Evolutionary conservation across 2,329 filamentous ascomycete genomes (phyloP), one percentile per base, ranked within the genome.

Genomic region (Dactylonectria estremocensis): DNA sequence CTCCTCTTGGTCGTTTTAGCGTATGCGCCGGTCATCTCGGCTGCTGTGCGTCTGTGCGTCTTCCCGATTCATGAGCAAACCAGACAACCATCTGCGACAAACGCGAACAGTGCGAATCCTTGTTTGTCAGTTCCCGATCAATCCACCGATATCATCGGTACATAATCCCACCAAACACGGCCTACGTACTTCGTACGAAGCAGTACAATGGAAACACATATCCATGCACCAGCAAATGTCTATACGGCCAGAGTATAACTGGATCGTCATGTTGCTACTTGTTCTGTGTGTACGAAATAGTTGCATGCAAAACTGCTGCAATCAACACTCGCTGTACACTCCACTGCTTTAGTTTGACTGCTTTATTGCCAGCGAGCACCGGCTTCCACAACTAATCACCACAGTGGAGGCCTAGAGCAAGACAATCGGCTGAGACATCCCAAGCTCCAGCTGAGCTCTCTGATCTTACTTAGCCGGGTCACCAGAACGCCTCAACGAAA

Each of bases 401-500:
- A 48, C 46, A 52, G 66, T 64, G 43, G 37, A 37, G 24, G 24
- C 24, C 7, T 28, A 7, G 24, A 28, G 7, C 49, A 16, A 18
- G 46, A 11, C 63, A 43, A 61, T 40, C 58, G 46, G 50, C 64
- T 69, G 62, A 70, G 68, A 75, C 72, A 64, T 50, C 49, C 46
- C 35, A 37, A 71, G 61, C 66, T 58, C 49, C 49, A 63, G 61
- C 50, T 67, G 48, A 53, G 61, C 62, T 40, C 52, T 64, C 60
- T 45, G n/a, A 50, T 62, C 67, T 55, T 55, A 53, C 35, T 60
- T 60, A 37, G 49, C 40, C 55, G 24, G 46, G 20, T 28, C 16
- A 61, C 35, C 48, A 48, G 40, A 59, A 31, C 52, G 49, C 56
- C 61, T 62, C 53, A 20, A 10, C 28, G 24, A 8, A 33, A 16